phyloP scores from a whole-genome alignment of 208 protist species.

The Strigomonas culicis region DNA sequence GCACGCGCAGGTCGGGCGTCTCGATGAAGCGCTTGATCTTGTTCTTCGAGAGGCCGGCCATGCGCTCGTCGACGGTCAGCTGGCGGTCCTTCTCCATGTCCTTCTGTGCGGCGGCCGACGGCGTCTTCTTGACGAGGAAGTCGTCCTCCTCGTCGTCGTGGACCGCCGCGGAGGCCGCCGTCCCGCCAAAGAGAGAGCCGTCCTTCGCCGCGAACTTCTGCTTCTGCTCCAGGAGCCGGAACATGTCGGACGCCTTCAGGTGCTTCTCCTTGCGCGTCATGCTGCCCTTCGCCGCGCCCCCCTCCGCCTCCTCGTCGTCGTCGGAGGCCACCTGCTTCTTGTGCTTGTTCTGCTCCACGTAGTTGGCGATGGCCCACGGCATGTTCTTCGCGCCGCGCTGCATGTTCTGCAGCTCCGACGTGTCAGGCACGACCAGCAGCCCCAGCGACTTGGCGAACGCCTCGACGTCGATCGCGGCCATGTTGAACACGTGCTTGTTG shows the following conservation, averaged over 20 bases:
- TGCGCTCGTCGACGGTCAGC: conserved; percentile 68
- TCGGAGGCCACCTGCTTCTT: conserved; percentile 9
- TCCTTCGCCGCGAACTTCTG: conserved; percentile 56
- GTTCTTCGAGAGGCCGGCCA: conserved; percentile 86
- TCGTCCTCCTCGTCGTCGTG: conserved; percentile 34
- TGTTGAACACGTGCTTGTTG: conserved; percentile 96
- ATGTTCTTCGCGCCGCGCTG: conserved; percentile 86
- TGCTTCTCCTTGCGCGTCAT: conserved; percentile 81
- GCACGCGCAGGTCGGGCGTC: conserved; percentile 72
- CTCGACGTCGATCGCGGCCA: conserved; percentile 84
- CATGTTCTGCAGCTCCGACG: conserved; percentile 85
- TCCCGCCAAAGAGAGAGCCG: conserved; percentile 16
- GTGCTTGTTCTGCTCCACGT: conserved; percentile 35
- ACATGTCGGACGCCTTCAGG: conserved; percentile 83
- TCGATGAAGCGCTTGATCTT: conserved; percentile 80
- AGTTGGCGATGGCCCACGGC: conserved; percentile 88
- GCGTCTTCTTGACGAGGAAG: conserved; percentile 44
- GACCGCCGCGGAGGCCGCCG: neutral
- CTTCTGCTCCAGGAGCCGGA: conserved; percentile 77
- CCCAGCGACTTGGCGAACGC: conserved; percentile 93
- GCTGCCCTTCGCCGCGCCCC: neutral
- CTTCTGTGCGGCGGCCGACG: neutral
- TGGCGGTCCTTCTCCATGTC: conserved; percentile 15
- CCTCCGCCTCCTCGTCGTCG: conserved; percentile 7
- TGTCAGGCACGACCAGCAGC: conserved; percentile 90